Evolutionary conservation across 371 early-diverging fungal species (phyloP).

Genomic region (Mortierella sp.): DNA sequence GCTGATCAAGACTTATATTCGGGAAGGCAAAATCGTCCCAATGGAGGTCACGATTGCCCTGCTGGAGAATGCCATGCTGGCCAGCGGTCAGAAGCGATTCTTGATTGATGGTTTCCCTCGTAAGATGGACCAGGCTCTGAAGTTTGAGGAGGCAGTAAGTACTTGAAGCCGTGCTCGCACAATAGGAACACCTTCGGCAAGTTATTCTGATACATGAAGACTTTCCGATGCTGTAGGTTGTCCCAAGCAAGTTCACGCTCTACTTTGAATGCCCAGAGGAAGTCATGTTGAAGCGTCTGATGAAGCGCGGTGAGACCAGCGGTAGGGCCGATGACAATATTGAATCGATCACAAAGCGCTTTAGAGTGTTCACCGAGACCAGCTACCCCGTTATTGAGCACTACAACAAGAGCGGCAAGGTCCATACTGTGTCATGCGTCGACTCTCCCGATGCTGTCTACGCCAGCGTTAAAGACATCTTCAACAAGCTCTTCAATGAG

Average conservation of each 20-base stretch:
- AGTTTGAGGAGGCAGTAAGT: constrained; percentile 95
- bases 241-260: constrained; percentile 75
- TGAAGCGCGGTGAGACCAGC: constrained; percentile 92
- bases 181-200: background rate
- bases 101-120: constrained; percentile 98
- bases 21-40: constrained; percentile 95
- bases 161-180: too few relatives aligned
- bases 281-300: constrained; percentile 85
- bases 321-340: constrained; percentile 96
- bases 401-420: constrained; percentile 80
- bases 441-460: constrained; percentile 71
- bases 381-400: constrained; percentile 92
- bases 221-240: constrained; percentile 61
- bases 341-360: constrained; percentile 95
- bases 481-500: constrained; percentile 58
- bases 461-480: constrained; percentile 59
- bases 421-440: constrained; percentile 73
- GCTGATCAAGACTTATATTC: constrained; percentile 89
- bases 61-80: constrained; percentile 89
- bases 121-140: constrained; percentile 91
- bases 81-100: constrained; percentile 74
- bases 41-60: constrained; percentile 94
- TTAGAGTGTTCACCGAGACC: constrained; percentile 84
- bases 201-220: background rate
- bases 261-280: constrained; percentile 96